Base-by-base conservation (phyloP, 345 rosid species). In the Physaria fendleri region DNA sequence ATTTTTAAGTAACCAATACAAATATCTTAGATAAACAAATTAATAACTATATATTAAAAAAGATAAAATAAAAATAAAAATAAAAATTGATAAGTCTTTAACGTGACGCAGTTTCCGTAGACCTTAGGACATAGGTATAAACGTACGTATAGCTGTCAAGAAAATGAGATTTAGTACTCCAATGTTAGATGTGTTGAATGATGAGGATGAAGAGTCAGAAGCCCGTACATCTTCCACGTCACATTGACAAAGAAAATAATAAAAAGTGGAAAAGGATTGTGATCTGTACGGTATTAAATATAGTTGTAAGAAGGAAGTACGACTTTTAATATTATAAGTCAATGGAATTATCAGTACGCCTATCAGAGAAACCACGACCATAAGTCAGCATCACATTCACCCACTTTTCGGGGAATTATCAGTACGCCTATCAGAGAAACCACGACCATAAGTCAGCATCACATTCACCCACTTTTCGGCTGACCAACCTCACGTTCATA, bases 221-320 rank as follows among this genome's bases (percentile, higher is more conserved):
- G 54, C 60, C 71, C 66, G 72, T 67, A 67, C 72, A 67, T 59
- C 29, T 18, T 41, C 66, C 66, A 67, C 60, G 60, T 59, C 39
- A 25, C 11, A 59, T 8, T 2, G n/a, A n/a, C n/a, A n/a, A n/a
- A 7, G 10, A 18, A 18, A 8, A 18, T 8, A 47, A 15, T 5
- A n/a, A 21, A 21, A 6, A 4, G n/a, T n/a, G n/a, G 38, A 14
- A 6, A 9, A n/a, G 30, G n/a, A n/a, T 1, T 59, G 24, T 50
- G 46, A 59, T 68, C 66, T 42, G 72, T 68, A 68, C 72, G 72
- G 61, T 48, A 32, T 68, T 67, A 48, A 42, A 9, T 15, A 12
- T 45, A 1, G 28, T 22, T 33, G 8, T 18, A 23, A 33, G 28
- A 9, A n/a, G n/a, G n/a, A n/a, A n/a, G n/a, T n/a, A 58, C 72